Base-by-base conservation (phyloP, 257 asterid genomes). In the Solanum rostratum region DNA sequence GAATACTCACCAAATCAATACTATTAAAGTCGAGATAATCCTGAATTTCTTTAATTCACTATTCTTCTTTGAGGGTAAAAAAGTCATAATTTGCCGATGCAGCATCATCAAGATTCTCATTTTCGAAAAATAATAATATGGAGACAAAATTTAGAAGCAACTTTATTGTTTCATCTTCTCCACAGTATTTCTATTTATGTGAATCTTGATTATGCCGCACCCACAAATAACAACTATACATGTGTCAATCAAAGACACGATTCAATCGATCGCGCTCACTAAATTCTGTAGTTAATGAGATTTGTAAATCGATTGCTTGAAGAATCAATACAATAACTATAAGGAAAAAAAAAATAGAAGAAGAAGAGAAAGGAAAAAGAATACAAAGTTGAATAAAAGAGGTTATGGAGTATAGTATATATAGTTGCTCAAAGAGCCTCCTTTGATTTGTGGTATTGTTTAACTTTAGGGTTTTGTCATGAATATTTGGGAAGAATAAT, bases 91-190 rank as follows among this genome's bases (percentile, higher is more conserved):
- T 66, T 84, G 89, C 87, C 71, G 88, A 80, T 87, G 91, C 90
- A 89, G 90, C 90, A 89, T 89, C 91, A 89, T 89, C 91, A 89
- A 85, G 91, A 89, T 89, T 89, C 91, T 78, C 91, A 84, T 85
- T 10, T n/a, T 37, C 33, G 84, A 65, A 63, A 65, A 15, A 65
- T 22, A 60, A 80, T 15, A 59, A 68, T 16, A 8, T 30, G 33
- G 69, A 27, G 68, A 81, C 66, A 79, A 4, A 63, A 13, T 30
- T 10, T 15, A 41, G 30, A 39, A 20, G 10, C 50, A 37, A 10
- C 12, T 30, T 3, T 27, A 5, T 33, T 30, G 53, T 14, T 13
- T 79, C 14, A 29, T 22, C 83, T 29, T 27, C 83, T 30, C 70
- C 19, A 59, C 8, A 59, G 22, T 19, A 16, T 39, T 55, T 74